Percentiles rank a stretch among this genome's conserved stretches.
phyloP scores from a whole-genome alignment of 2,329 filamentous ascomycete species.

The Cladophialophora carrionii region DNA sequence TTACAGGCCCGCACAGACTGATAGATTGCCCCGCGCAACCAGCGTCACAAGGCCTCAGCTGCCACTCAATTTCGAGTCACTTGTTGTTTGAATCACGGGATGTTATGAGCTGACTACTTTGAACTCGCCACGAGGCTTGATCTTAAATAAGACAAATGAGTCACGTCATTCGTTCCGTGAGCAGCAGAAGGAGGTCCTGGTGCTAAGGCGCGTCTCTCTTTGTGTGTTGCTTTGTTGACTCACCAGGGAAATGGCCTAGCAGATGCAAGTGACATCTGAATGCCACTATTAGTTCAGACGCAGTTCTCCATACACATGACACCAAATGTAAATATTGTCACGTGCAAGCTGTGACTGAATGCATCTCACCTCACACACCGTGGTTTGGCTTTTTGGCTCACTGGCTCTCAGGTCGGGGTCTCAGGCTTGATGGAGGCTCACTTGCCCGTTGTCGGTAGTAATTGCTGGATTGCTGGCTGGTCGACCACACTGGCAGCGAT shows the following conservation, averaged over 20 bases:
- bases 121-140: constrained; percentile 17
- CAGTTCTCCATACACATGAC: not conserved
- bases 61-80: not conserved
- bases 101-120: constrained; percentile 4
- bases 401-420: not conserved
- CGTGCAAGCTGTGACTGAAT: not conserved
- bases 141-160: constrained; percentile 18
- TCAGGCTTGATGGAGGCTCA: not conserved
- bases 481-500: not conserved
- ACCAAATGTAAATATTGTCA: not conserved
- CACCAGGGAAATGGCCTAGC: not conserved
- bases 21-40: not conserved
- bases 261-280: not conserved
- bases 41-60: constrained; percentile 9
- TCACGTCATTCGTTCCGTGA: constrained; percentile 16
- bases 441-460: not conserved
- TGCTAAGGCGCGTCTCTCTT: not conserved
- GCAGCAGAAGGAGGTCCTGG: constrained; percentile 6
- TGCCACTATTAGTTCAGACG: not conserved
- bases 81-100: constrained; percentile 17
- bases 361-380: not conserved
- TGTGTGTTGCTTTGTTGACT: constrained; percentile 17
- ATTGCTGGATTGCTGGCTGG: not conserved
- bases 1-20: constrained; percentile 11
- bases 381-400: not conserved